phyloP scores from a whole-genome alignment of 108 stramenopile species.

The Cyclotella baltica region DNA sequence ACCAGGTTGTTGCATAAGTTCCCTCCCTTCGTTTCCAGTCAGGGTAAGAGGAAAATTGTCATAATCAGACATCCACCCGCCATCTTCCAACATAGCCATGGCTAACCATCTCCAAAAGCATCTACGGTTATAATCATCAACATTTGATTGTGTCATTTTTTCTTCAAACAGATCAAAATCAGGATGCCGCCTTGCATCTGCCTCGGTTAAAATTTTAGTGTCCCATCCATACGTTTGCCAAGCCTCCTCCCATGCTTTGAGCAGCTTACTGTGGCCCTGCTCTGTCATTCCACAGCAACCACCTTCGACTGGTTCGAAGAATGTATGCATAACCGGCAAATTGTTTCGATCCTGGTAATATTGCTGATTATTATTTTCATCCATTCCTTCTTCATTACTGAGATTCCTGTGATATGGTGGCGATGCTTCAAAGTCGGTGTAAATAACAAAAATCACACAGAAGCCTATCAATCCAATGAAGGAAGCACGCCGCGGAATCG shows the following conservation, averaged over 20 bases:
- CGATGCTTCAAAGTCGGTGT: no score
- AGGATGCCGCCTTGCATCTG: neutral
- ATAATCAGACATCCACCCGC: constrained; percentile 1
- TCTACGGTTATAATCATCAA: constrained; percentile 3
- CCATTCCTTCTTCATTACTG: no score
- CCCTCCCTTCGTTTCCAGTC: neutral
- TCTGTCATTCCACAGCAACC: constrained; percentile 21
- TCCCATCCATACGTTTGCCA: constrained; percentile 2
- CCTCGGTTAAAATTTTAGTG: neutral
- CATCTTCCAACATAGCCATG: constrained; percentile 1
- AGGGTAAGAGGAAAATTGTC: constrained; percentile 4
- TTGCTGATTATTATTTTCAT: no score
- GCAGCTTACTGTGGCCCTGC: neutral
- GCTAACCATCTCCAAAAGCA: constrained; percentile 24
- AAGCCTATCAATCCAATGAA: no score
- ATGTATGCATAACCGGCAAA: constrained; percentile 7
- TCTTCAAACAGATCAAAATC: neutral
- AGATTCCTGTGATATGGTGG: no score
- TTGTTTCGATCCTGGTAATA: no score
- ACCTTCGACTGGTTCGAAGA: constrained; percentile 14
- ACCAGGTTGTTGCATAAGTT: neutral
- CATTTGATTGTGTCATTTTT: neutral
- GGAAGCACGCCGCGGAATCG: no score
- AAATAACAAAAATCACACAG: no score
- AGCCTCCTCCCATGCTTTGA: neutral